Evolutionary conservation across 768 basidiomycete species (phyloP).

Genomic region (Mycena epipterygia): DNA sequence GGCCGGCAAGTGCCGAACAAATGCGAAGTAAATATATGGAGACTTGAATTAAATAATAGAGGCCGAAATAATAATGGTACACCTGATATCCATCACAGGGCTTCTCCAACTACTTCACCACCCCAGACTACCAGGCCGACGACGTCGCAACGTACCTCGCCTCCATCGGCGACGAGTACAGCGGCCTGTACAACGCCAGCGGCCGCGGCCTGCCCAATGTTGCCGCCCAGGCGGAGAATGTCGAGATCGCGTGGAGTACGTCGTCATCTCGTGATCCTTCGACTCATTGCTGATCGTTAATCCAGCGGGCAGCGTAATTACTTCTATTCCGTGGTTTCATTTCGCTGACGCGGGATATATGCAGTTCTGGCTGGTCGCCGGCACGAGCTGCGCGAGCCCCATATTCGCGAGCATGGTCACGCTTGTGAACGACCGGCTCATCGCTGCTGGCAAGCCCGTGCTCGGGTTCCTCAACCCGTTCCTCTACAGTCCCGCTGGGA

Average conservation of each 20-base stretch:
- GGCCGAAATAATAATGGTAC: too few species aligned
- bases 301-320: constrained; percentile 9
- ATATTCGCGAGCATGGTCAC: constrained; percentile 59
- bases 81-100: too few species aligned
- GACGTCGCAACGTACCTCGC: constrained; percentile 36
- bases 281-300: not conserved
- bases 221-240: constrained; percentile 38
- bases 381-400: constrained; percentile 61
- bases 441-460: constrained; percentile 44
- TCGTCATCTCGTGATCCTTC: not conserved
- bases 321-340: not conserved
- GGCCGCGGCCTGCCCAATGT: constrained; percentile 36
- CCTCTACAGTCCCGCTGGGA: constrained; percentile 45
- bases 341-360: not conserved
- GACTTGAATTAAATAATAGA: too few species aligned
- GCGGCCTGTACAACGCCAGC: constrained; percentile 44
- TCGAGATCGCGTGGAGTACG: constrained; percentile 47
- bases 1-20: too few species aligned
- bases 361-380: constrained; percentile 42
- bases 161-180: constrained; percentile 40
- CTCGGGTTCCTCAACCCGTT: constrained; percentile 61
- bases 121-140: constrained; percentile 37
- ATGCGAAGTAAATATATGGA: too few species aligned
- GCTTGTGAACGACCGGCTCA: constrained; percentile 58
- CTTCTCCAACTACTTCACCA: constrained; percentile 38